phyloP scores from a whole-genome alignment of 108 stramenopile species.

The Fragilariopsis cylindrus region DNA sequence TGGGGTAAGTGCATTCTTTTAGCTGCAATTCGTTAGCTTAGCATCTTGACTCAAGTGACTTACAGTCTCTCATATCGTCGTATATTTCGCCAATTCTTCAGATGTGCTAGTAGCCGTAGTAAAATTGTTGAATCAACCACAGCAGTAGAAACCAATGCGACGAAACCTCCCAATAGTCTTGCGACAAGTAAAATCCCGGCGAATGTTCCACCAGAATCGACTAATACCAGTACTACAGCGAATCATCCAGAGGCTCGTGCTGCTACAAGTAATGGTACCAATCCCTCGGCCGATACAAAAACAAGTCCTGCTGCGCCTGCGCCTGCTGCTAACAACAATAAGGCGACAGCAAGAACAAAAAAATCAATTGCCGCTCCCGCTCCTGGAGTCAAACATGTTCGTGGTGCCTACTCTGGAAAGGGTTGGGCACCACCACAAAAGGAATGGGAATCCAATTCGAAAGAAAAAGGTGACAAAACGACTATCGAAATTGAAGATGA shows the following conservation, averaged over 20 bases:
- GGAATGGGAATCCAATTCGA: constrained; percentile 30
- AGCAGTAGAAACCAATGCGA: background rate
- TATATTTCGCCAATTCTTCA: background rate
- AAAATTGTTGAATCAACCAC: background rate
- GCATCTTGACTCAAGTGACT: too few species aligned
- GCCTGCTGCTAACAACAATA: background rate
- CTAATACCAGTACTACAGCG: background rate
- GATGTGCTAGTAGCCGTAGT: background rate
- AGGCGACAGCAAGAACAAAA: too few species aligned
- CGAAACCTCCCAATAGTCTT: background rate
- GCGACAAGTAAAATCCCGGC: background rate
- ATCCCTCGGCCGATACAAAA: background rate
- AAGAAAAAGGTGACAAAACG: constrained; percentile 23
- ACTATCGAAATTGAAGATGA: constrained; percentile 39
- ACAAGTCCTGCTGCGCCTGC: background rate
- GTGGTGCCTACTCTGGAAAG: constrained; percentile 16
- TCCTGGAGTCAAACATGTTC: constrained; percentile 17
- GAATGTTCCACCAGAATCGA: background rate
- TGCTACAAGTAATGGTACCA: background rate
- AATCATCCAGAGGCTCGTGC: background rate
- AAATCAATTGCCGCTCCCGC: constrained; percentile 6
- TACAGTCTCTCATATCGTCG: too few species aligned
- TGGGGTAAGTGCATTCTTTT: too few species aligned
- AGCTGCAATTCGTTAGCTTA: too few species aligned
- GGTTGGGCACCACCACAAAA: constrained; percentile 36